These are phyloP conservation scores for Chrysanthemum seticuspe DNA, from an alignment of 129 eudicot genomes.

Conservation along the genomic window DNA sequence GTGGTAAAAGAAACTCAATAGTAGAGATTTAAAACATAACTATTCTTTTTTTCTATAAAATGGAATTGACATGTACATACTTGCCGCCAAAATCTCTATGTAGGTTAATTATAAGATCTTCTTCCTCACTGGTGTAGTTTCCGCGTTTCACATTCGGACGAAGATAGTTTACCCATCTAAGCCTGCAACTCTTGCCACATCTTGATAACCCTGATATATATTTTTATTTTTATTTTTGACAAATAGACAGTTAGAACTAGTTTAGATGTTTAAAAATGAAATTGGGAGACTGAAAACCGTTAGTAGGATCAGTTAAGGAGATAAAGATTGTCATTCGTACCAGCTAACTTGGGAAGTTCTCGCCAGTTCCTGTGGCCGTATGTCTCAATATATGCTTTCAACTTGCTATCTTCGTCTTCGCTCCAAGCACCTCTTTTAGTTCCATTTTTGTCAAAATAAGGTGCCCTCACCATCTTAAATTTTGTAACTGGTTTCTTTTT, in stretches of 20 bases:
- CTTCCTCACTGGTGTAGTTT: conserved; percentile 27
- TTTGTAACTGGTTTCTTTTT: neutral
- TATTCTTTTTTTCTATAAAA: too few relatives aligned
- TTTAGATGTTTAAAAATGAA: too few relatives aligned
- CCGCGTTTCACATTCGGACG: conserved; percentile 25
- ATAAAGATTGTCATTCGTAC: conserved; percentile 3
- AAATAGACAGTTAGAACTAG: too few relatives aligned
- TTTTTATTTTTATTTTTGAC: too few relatives aligned
- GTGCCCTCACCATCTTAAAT: conserved; percentile 28
- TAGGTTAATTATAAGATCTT: conserved; percentile 21
- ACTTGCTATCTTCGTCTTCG: conserved; percentile 11
- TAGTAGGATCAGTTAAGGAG: too few relatives aligned
- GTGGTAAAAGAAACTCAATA: too few relatives aligned
- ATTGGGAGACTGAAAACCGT: too few relatives aligned
- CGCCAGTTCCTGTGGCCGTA: conserved; percentile 26
- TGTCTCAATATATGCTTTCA: conserved; percentile 19
- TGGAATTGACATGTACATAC: conserved; percentile 1
- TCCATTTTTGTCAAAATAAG: conserved; percentile 22
- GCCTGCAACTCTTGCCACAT: conserved; percentile 33
- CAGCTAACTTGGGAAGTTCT: conserved; percentile 30
- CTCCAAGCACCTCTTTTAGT: conserved; percentile 30
- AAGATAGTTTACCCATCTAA: conserved; percentile 33
- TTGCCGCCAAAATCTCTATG: conserved; percentile 16
- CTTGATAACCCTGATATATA: conserved; percentile 21
- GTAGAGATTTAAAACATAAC: too few relatives aligned